Evolutionary conservation across 2,329 filamentous ascomycete species (phyloP).

Genomic region (Cladosporium sp.): DNA sequence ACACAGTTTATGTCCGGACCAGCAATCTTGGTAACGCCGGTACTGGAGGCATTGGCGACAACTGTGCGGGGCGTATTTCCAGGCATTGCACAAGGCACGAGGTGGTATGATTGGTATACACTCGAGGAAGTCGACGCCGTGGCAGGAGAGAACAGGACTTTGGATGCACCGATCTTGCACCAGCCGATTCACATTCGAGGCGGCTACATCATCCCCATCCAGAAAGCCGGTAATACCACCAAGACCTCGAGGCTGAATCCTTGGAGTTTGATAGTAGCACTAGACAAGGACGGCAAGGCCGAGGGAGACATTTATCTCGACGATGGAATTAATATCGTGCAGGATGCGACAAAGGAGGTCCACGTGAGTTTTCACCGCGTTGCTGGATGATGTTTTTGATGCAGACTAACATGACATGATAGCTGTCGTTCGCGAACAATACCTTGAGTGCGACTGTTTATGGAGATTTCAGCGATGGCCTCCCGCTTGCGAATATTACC

Average conservation of each 20-base stretch:
- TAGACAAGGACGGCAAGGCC: conserved; percentile 20
- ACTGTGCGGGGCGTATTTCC: conserved; percentile 26
- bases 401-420: neutral
- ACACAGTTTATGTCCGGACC: conserved; percentile 28
- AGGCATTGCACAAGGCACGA: conserved; percentile 20
- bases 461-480: conserved; percentile 19
- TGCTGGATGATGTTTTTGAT: neutral
- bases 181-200: conserved; percentile 22
- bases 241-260: conserved; percentile 16
- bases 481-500: conserved; percentile 26
- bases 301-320: conserved; percentile 23
- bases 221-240: conserved; percentile 24
- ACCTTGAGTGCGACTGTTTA: conserved; percentile 19
- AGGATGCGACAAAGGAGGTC: conserved; percentile 24
- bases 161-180: conserved; percentile 22
- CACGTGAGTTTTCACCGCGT: conserved; percentile 10
- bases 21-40: conserved; percentile 22
- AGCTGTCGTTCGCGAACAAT: conserved; percentile 21
- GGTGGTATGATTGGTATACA: conserved; percentile 28
- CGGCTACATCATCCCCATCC: conserved; percentile 23
- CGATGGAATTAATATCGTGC: conserved; percentile 23
- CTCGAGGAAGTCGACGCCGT: conserved; percentile 17
- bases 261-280: conserved; percentile 24
- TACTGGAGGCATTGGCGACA: conserved; percentile 21
- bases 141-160: conserved; percentile 23